Conservation (phyloP, 768 basidiomycete species). For the Chalciporus chontae region DNA sequence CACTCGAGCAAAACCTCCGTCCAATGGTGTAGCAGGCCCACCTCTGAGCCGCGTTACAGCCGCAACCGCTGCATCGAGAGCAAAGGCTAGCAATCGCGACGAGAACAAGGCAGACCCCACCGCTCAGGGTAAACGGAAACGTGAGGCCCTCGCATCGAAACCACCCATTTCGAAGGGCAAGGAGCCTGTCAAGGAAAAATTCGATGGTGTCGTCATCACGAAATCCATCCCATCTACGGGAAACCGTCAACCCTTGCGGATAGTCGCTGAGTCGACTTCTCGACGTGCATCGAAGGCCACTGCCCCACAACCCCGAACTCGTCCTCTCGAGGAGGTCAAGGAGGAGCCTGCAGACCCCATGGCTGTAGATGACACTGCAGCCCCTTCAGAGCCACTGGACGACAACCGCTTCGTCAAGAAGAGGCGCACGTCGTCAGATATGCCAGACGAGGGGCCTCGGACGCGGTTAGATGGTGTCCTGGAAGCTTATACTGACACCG, state of each 20-base stretch:
- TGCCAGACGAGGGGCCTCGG: constrained; percentile 38
- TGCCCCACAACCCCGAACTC: constrained; percentile 16
- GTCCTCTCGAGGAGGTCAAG: constrained; percentile 29
- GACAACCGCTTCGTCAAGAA: constrained; percentile 66
- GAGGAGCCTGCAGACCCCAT: constrained; percentile 42
- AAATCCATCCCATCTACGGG: constrained; percentile 31
- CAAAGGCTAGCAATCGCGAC: constrained; percentile 24
- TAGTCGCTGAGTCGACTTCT: constrained; percentile 39
- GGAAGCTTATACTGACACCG: constrained; percentile 40
- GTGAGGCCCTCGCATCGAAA: constrained; percentile 55
- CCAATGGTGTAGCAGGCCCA: constrained; percentile 33
- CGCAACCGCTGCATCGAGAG: constrained; percentile 36
- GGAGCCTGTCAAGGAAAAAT: constrained; percentile 41
- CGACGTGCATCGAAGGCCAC: constrained; percentile 37
- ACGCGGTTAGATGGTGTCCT: constrained; percentile 40
- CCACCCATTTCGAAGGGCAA: not conserved
- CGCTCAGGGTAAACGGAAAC: constrained; percentile 65
- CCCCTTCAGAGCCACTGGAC: no score
- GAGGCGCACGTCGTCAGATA: constrained; percentile 67
- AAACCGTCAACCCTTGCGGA: constrained; percentile 53
- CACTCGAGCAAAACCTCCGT: constrained; percentile 58
- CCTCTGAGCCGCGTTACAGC: constrained; percentile 41
- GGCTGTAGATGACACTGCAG: no score
- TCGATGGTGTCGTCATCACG: constrained; percentile 62
- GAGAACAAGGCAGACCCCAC: constrained; percentile 45